Conservation (phyloP, 2,329 filamentous ascomycete genomes). For the Fusarium dimerum region DNA sequence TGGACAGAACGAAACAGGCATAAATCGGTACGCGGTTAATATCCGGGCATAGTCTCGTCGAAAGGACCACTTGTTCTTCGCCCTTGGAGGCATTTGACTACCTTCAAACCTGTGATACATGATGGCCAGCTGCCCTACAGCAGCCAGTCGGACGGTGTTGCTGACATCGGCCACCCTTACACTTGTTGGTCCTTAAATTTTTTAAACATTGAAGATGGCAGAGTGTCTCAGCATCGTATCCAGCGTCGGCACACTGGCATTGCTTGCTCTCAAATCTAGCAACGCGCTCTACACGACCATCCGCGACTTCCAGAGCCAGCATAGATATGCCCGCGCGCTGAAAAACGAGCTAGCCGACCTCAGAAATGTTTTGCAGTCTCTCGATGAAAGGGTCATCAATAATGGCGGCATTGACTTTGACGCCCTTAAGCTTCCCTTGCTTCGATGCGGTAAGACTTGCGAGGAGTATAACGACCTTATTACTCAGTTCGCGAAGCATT, state of each 20-base stretch:
- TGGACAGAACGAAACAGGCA: no score
- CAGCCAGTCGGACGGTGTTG: no score
- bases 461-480: constrained; percentile 36
- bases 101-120: no score
- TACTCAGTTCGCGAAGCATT: no score
- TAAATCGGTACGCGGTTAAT: no score
- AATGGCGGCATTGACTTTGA: constrained; percentile 14
- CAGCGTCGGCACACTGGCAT: constrained; percentile 13
- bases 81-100: no score
- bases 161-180: no score
- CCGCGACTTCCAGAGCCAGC: constrained; percentile 14
- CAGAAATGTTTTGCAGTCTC: constrained; percentile 38
- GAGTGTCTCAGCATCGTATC: constrained; percentile 17
- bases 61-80: no score
- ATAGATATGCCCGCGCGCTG: constrained; percentile 40
- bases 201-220: constrained; percentile 23
- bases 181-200: no score
- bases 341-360: constrained; percentile 41
- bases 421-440: constrained; percentile 35
- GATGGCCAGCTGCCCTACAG: no score
- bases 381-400: constrained; percentile 27
- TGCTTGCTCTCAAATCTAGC: constrained; percentile 23
- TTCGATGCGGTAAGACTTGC: constrained; percentile 44
- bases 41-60: no score
- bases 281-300: constrained; percentile 15